phyloP scores from a whole-genome alignment of 306 rosid genomes.

The Cotoneaster glaucophyllus region DNA sequence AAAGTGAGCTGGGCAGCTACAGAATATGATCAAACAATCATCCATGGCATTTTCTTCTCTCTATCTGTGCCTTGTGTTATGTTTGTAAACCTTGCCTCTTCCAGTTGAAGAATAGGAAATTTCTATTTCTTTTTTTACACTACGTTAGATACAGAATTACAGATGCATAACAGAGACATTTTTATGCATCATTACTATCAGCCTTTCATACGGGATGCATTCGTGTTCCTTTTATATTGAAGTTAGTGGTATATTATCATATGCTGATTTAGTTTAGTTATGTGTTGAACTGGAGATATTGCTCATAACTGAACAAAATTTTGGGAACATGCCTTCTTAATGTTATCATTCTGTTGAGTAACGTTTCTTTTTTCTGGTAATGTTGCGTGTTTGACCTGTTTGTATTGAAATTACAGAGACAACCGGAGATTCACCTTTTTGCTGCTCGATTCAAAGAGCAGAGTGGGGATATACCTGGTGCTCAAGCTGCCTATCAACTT shows the following conservation, averaged over 20 bases:
- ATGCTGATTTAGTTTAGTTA: not conserved
- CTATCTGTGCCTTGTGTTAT: not conserved
- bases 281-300: not conserved
- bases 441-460: slow-evolving; percentile 93
- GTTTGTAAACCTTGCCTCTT: not conserved
- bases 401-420: slow-evolving; percentile 54
- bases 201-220: not conserved
- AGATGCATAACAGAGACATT: not conserved
- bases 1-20: not conserved
- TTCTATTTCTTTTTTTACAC: not conserved
- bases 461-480: slow-evolving; percentile 72
- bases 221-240: too few relatives aligned
- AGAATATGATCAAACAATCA: not conserved
- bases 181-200: not conserved
- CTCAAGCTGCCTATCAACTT: slow-evolving; percentile 88
- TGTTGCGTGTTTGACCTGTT: not conserved
- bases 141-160: not conserved
- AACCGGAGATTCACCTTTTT: slow-evolving; percentile 90
- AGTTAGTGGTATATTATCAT: not conserved
- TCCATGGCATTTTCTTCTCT: not conserved
- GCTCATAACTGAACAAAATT: not conserved
- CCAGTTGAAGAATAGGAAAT: not conserved
- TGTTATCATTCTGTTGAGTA: not conserved
- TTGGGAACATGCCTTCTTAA: not conserved
- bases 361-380: not conserved